Evolutionary conservation across 306 rosid species (phyloP).

Genomic region (Glycine tomentella): DNA sequence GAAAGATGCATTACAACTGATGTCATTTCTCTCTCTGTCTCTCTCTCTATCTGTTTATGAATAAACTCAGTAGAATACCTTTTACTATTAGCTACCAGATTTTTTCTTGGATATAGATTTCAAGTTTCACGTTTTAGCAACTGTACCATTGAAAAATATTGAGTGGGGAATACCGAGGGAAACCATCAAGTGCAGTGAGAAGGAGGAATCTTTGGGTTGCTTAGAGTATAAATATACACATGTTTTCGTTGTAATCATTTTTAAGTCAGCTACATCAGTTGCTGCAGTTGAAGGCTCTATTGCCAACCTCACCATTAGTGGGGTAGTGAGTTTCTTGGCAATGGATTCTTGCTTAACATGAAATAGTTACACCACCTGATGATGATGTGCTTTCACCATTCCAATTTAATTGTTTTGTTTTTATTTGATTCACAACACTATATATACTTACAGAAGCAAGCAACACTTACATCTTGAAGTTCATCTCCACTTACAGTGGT

Average conservation of each 20-base stretch:
- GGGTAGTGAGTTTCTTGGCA: too few relatives aligned
- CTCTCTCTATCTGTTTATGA: neutral
- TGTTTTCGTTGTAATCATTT: conserved; percentile 15
- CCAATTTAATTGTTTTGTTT: conserved; percentile 19
- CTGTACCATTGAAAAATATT: neutral
- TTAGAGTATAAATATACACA: neutral
- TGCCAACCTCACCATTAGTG: too few relatives aligned
- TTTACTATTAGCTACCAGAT: neutral
- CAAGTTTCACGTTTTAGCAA: neutral
- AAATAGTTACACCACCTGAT: neutral
- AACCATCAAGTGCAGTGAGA: neutral
- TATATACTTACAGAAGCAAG: conserved; percentile 18
- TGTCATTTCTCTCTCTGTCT: neutral
- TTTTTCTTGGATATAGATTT: conserved; percentile 16
- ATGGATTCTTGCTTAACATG: too few relatives aligned
- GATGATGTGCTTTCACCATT: conserved; percentile 25
- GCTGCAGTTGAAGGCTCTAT: conserved; percentile 17
- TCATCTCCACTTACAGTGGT: conserved; percentile 21
- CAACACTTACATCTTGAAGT: conserved; percentile 12
- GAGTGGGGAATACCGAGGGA: neutral
- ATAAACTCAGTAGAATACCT: neutral
- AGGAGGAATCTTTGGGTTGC: conserved; percentile 14
- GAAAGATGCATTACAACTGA: neutral
- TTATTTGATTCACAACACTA: conserved; percentile 16
- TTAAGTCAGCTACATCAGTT: conserved; percentile 14